Conservation (phyloP, 139 green algal genomes). For the Desmodesmus armatus region DNA sequence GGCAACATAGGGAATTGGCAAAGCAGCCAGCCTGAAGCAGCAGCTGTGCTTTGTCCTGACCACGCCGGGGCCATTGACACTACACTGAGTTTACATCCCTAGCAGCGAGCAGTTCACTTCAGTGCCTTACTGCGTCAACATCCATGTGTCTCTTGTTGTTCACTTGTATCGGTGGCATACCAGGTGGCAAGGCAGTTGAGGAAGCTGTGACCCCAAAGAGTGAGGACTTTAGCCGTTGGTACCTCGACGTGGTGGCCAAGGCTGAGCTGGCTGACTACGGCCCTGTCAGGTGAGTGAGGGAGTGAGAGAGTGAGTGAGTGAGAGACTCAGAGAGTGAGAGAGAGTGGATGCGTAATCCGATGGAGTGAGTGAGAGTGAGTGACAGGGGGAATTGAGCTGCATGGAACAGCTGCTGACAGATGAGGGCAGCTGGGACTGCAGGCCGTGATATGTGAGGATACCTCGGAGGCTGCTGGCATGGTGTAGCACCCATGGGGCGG, state of each 20-base stretch:
- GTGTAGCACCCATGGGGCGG: too few species aligned
- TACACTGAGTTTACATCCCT: too few species aligned
- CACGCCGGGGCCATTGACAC: neutral
- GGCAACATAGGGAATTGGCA: neutral
- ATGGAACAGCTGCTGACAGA: too few species aligned
- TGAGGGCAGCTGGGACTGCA: too few species aligned
- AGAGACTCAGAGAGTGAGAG: too few species aligned
- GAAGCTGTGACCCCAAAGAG: constrained; percentile 83
- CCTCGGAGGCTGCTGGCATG: too few species aligned
- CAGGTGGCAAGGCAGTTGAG: constrained; percentile 64
- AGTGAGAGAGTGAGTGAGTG: neutral
- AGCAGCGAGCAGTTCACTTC: neutral
- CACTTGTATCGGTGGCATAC: neutral
- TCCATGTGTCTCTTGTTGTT: neutral
- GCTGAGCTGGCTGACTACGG: constrained; percentile 98
- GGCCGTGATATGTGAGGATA: too few species aligned
- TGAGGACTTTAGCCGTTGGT: constrained; percentile 91
- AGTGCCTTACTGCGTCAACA: neutral
- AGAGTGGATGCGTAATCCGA: too few species aligned
- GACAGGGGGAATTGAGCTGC: too few species aligned
- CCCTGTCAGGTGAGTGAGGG: constrained; percentile 81
- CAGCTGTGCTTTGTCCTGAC: neutral
- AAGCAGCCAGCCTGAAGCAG: neutral
- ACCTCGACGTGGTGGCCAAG: constrained; percentile 96
- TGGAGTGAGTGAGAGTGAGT: too few species aligned